Evolutionary conservation across 305 asterid genomes (phyloP).

Genomic region (Fraxinus velutina): DNA sequence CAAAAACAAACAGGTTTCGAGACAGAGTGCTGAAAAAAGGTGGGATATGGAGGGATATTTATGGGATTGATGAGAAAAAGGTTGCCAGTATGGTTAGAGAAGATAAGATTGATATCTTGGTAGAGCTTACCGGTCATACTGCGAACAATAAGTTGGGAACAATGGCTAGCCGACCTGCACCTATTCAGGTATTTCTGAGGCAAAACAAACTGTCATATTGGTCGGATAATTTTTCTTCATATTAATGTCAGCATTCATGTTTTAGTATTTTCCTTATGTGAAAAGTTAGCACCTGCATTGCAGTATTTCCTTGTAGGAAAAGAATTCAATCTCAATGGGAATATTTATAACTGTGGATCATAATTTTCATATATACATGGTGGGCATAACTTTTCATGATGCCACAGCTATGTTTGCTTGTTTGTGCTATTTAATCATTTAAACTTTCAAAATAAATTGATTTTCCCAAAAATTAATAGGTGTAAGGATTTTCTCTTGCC

Average conservation of each 20-base stretch:
- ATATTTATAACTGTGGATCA: not conserved
- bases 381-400: not conserved
- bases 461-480: not conserved
- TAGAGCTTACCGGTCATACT: constrained; percentile 98
- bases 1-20: constrained; percentile 80
- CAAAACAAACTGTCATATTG: not conserved
- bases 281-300: not conserved
- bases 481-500: not conserved
- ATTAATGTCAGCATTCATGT: not conserved
- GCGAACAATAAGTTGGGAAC: constrained; percentile 98
- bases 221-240: constrained; percentile 1
- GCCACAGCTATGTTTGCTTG: not conserved
- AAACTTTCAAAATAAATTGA: not conserved
- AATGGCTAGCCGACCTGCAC: constrained; percentile 99
- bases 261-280: not conserved
- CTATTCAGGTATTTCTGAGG: constrained; percentile 70
- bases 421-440: not conserved
- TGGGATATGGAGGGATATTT: constrained; percentile 90
- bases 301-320: constrained; percentile 9
- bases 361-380: not conserved
- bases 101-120: constrained; percentile 91
- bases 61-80: constrained; percentile 90
- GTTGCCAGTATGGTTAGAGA: constrained; percentile 89
- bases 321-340: constrained; percentile 6
- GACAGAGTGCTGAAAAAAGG: constrained; percentile 88